Evolutionary conservation across 352 stramenopile species (phyloP).

Genomic region (Lagenidium giganteum): DNA sequence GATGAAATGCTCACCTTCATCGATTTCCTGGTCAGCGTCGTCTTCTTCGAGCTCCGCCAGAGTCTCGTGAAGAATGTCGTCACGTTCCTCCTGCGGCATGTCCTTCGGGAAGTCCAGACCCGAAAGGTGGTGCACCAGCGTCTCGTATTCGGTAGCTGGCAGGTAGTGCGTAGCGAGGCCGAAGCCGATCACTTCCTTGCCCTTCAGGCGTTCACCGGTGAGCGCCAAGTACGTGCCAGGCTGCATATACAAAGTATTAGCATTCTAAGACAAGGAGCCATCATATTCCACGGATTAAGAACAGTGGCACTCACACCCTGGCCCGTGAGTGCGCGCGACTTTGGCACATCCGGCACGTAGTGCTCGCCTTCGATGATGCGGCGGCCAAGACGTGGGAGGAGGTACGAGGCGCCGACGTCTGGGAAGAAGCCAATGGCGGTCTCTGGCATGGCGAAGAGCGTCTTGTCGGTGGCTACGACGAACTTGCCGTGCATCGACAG

Average conservation of each 20-base stretch:
- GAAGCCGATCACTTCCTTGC: conserved; percentile 87
- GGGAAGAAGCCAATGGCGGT: conserved; percentile 97
- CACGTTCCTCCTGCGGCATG: conserved; percentile 74
- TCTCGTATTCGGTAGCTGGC: conserved; percentile 78
- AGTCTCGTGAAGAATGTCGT: conserved; percentile 83
- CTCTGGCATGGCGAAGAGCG: conserved; percentile 99
- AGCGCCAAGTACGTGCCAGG: conserved; percentile 94
- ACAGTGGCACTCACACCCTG: too few relatives aligned
- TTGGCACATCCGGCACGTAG: conserved; percentile 65
- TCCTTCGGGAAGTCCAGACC: conserved; percentile 62
- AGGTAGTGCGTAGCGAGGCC: conserved; percentile 97
- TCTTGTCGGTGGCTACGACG: conserved; percentile 95
- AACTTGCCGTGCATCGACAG: conserved; percentile 97
- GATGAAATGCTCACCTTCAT: conserved; percentile 41
- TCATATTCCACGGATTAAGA: neutral
- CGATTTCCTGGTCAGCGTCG: conserved; percentile 74
- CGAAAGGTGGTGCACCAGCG: conserved; percentile 85
- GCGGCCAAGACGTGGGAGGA: conserved; percentile 87
- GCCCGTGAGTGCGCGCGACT: conserved; percentile 63
- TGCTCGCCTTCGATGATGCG: conserved; percentile 61
- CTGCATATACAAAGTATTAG: conserved; percentile 16
- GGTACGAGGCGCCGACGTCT: conserved; percentile 93
- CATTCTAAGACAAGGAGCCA: too few relatives aligned
- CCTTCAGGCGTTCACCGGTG: conserved; percentile 90
- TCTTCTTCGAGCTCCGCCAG: conserved; percentile 80